phyloP scores from a whole-genome alignment of 2,329 filamentous ascomycete genomes.

The Aspergillus caelatus region DNA sequence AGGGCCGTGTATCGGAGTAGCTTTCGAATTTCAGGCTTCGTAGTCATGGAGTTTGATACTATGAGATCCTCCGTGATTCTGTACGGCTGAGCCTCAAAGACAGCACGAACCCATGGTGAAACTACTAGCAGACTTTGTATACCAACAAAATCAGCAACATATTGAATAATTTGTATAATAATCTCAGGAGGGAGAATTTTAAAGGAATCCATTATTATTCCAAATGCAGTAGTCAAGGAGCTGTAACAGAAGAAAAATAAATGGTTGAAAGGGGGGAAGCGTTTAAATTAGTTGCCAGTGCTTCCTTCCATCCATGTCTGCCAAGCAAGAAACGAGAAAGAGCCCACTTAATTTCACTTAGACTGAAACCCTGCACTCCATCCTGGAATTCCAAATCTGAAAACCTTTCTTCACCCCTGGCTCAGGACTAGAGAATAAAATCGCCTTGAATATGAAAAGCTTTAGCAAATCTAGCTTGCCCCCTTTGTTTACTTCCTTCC shows the following conservation, averaged over 20 bases:
- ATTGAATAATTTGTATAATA: not conserved
- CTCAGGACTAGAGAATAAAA: not conserved
- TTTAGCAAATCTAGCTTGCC: not conserved
- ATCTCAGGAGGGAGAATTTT: not conserved
- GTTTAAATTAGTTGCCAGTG: not conserved
- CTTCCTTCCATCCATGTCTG: not conserved
- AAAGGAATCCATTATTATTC: not conserved
- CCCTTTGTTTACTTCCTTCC: not conserved
- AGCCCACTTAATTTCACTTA: not conserved
- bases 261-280: not conserved
- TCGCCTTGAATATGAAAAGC: not conserved
- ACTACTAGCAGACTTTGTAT: not conserved
- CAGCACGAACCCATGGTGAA: not conserved
- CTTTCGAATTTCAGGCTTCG: not conserved
- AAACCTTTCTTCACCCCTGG: not conserved
- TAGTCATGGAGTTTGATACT: not conserved
- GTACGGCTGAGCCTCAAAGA: not conserved
- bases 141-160: not conserved
- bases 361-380: not conserved
- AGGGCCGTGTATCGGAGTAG: not conserved
- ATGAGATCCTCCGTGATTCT: not conserved
- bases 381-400: not conserved
- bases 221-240: not conserved
- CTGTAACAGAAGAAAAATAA: not conserved
- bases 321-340: not conserved